Evolutionary conservation across 495 filamentous ascomycete species (phyloP), one percentile per base, ranked within the genome.

Genomic region (Halenospora varia): DNA sequence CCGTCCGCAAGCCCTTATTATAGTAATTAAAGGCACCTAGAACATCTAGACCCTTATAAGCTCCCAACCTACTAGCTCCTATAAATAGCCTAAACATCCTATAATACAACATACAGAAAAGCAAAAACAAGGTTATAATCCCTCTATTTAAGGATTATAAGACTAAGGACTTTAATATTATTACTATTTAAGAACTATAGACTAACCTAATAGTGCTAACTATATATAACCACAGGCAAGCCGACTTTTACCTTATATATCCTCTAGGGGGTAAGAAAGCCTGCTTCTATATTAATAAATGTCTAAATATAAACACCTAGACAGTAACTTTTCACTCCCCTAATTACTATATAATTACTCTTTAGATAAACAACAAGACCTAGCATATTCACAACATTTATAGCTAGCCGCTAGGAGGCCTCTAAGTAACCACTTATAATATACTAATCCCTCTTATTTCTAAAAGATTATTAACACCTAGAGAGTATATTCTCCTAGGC

Each of bases 101-200:
- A 2, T 64, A 70, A 48, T 47, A 56, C 42, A 56, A 56, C 18
- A 41, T 56, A 41, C 40, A 29, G 53, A 56, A 50, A 35, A 39
- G 23, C 10, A 56, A 49, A 52, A 26, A 9, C 15, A 40, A 56
- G 11, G 53, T 23, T 8, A 25, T n/a, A 20, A n/a, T 40, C n/a
- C 45, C 49, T n/a, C n/a, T n/a, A 6, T 18, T 56, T 4, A 11
- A 23, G 13, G 42, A 50, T 17, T n/a, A 23, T 10, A 20, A 26
- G 6, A 54, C 23, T 9, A 19, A 13, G 6, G 8, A 8, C 3
- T 55, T 20, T 25, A 41, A 56, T 53, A 50, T 56, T 19, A 56
- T 56, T 22, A 22, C 53, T 9, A 18, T 56, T 10, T 41, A 56
- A 19, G 53, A 56, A 41, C 53, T 41, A 11, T 56, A 41, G 41